Evolutionary conservation across 2,329 filamentous ascomycete species (phyloP).

Genomic region (Neopestalotiopsis clavispora): DNA sequence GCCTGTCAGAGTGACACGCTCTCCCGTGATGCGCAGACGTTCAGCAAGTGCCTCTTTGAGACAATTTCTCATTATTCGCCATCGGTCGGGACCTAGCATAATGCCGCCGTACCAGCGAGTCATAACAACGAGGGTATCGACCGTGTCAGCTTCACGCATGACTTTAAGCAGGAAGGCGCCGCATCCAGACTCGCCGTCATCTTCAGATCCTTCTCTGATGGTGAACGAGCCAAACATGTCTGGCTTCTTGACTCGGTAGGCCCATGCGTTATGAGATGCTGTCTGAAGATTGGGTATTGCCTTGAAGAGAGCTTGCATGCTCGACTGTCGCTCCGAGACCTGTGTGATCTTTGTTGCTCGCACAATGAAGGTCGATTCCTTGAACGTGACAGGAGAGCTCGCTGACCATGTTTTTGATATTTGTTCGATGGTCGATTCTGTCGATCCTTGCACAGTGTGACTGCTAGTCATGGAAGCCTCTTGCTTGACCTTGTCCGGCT

Average conservation of each 20-base stretch:
- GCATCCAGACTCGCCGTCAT: constrained; percentile 66
- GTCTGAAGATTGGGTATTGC: constrained; percentile 54
- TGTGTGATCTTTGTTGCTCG: constrained; percentile 50
- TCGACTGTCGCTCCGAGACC: constrained; percentile 43
- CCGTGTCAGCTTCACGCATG: constrained; percentile 54
- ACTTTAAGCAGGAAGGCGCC: constrained; percentile 61
- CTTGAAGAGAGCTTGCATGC: constrained; percentile 53
- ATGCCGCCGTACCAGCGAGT: constrained; percentile 67
- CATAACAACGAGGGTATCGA: constrained; percentile 61
- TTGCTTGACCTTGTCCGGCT: background rate
- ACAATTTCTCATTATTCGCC: constrained; percentile 65
- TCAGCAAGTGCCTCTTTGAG: constrained; percentile 60
- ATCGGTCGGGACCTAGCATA: constrained; percentile 65
- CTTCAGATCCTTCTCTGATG: constrained; percentile 56
- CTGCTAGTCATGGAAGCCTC: background rate
- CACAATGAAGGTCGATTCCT: constrained; percentile 62
- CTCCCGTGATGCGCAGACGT: constrained; percentile 48
- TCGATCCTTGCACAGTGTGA: constrained; percentile 11
- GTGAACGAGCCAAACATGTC: constrained; percentile 40
- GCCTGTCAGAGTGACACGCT: constrained; percentile 45
- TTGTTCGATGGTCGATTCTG: constrained; percentile 13
- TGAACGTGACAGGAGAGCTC: constrained; percentile 56
- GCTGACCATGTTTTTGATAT: constrained; percentile 51
- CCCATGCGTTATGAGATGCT: constrained; percentile 66
- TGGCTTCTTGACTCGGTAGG: constrained; percentile 45